These are phyloP conservation scores for Alternaria gansuensis DNA, from an alignment of 2,329 filamentous ascomycete genomes.

Conservation along the genomic window DNA sequence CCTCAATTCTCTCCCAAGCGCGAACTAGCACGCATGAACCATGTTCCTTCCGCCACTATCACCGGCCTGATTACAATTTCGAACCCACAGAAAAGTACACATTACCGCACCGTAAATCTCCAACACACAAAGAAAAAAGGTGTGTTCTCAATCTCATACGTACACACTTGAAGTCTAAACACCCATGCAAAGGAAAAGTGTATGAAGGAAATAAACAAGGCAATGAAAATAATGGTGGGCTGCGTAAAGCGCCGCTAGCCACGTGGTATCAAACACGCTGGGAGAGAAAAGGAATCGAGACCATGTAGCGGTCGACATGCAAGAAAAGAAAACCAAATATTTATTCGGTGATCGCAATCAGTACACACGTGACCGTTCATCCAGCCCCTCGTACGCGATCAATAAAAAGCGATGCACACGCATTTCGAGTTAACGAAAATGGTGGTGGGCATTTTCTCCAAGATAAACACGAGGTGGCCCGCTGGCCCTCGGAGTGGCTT, in stretches of 20 bases:
- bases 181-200: slow-evolving; percentile 9
- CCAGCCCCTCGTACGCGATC: background rate
- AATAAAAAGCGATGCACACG: background rate
- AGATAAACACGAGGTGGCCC: background rate
- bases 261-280: slow-evolving; percentile 23
- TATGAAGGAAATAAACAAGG: slow-evolving; percentile 6
- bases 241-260: slow-evolving; percentile 19
- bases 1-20: background rate
- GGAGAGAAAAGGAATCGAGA: slow-evolving; percentile 2
- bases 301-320: background rate
- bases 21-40: background rate
- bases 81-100: slow-evolving; percentile 5
- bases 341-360: background rate
- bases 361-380: background rate
- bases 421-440: background rate
- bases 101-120: background rate
- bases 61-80: slow-evolving; percentile 3
- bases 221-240: slow-evolving; percentile 14
- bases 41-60: background rate
- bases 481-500: background rate
- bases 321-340: background rate
- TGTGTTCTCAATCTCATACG: background rate
- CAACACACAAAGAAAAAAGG: background rate
- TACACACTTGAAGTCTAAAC: background rate
- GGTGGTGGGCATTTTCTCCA: background rate